These are phyloP conservation scores for Tieghemostelium lacteum DNA, from an alignment of 78 protist species.

Conservation along the genomic window DNA sequence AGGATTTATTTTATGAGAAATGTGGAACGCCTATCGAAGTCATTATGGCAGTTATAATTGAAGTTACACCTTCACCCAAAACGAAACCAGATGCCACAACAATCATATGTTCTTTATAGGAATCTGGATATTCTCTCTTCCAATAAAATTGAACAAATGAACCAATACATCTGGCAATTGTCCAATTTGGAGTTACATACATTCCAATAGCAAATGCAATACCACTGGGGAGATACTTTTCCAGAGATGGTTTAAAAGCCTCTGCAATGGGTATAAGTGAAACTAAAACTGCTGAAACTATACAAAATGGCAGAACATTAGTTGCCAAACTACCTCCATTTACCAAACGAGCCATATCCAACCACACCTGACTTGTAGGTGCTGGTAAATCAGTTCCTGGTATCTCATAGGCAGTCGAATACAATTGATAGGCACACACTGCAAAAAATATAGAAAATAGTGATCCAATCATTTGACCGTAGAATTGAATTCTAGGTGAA, in stretches of 20 bases:
- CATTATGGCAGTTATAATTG: slow-evolving; percentile 76
- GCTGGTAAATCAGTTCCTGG: slow-evolving; percentile 29
- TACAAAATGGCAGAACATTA: slow-evolving; percentile 72
- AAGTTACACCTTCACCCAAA: slow-evolving; percentile 89
- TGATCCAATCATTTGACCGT: slow-evolving; percentile 86
- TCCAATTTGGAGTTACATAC: slow-evolving; percentile 81
- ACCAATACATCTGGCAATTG: slow-evolving; percentile 81
- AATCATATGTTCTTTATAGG: slow-evolving; percentile 60
- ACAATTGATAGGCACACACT: slow-evolving; percentile 82
- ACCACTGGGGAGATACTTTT: slow-evolving; percentile 80
- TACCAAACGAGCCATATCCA: slow-evolving; percentile 72
- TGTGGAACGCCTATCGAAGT: slow-evolving; percentile 1
- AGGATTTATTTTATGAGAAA: not conserved
- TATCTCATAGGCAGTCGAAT: slow-evolving; percentile 27
- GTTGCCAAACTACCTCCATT: slow-evolving; percentile 66
- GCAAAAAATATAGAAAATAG: slow-evolving; percentile 79
- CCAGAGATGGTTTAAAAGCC: slow-evolving; percentile 12
- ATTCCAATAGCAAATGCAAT: slow-evolving; percentile 88
- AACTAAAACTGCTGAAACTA: slow-evolving; percentile 56
- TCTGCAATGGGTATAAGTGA: slow-evolving; percentile 76
- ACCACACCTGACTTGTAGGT: slow-evolving; percentile 68
- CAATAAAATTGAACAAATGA: slow-evolving; percentile 65
- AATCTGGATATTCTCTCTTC: not conserved
- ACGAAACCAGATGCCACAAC: slow-evolving; percentile 89
- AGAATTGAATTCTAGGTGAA: slow-evolving; percentile 84